These are phyloP conservation scores for Aphanomyces cochlioides DNA, from an alignment of 352 stramenopile genomes.

Conservation along the genomic window DNA sequence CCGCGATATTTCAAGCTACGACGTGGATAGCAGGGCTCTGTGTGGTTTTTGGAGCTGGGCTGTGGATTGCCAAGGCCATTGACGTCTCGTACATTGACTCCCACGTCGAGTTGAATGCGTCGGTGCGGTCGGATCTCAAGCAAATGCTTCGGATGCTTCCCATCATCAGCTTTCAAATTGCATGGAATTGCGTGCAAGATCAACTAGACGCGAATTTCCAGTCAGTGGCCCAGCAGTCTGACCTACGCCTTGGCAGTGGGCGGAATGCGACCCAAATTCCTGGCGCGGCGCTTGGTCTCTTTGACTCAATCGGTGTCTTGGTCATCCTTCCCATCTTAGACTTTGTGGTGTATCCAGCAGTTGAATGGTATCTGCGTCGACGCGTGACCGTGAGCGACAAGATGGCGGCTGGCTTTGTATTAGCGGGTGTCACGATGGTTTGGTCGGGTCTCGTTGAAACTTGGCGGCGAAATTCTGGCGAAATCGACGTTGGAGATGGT, in stretches of 20 bases:
- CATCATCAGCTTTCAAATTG: not conserved
- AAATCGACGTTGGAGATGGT: not conserved
- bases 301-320: not conserved
- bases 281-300: not conserved
- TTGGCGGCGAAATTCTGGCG: not conserved
- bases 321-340: not conserved
- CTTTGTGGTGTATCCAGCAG: not conserved
- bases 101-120: constrained; percentile 29
- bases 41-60: constrained; percentile 53
- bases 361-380: not conserved
- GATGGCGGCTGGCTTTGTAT: not conserved
- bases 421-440: not conserved
- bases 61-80: constrained; percentile 80
- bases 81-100: constrained; percentile 74
- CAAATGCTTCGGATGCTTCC: not conserved
- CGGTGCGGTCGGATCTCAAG: not conserved
- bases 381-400: not conserved
- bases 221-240: not conserved
- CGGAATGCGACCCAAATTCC: constrained; percentile 24
- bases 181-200: not conserved
- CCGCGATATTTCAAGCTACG: not conserved
- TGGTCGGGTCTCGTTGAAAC: not conserved
- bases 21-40: constrained; percentile 49
- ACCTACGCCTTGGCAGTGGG: constrained; percentile 9
- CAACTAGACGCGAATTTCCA: constrained; percentile 5